Conservation (phyloP, 1,139 yeast genomes). For the Diutina mesorugosa region DNA sequence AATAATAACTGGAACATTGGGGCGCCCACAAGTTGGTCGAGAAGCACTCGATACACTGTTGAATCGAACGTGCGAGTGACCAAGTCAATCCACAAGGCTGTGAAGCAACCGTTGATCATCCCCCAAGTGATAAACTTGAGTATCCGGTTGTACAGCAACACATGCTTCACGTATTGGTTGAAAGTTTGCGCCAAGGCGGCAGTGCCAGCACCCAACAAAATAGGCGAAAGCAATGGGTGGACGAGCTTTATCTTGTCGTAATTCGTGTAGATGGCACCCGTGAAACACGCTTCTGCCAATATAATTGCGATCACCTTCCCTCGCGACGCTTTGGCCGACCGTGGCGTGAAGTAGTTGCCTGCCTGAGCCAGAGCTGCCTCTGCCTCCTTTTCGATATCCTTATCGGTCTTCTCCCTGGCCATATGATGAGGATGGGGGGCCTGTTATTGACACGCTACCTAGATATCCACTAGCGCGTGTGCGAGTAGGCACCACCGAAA, state of each 20-base stretch:
- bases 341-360: background rate
- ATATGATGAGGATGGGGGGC: background rate
- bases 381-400: constrained; percentile 2
- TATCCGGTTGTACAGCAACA: constrained; percentile 26
- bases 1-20: constrained; percentile 42
- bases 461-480: background rate
- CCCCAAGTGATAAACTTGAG: constrained; percentile 51
- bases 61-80: constrained; percentile 25
- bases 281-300: constrained; percentile 4
- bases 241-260: constrained; percentile 5
- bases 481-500: background rate
- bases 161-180: constrained; percentile 32
- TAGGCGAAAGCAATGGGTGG: constrained; percentile 13
- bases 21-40: constrained; percentile 45
- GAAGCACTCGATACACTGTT: constrained; percentile 22
- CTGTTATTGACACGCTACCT: background rate
- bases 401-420: background rate
- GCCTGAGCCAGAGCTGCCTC: constrained; percentile 1
- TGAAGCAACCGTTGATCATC: constrained; percentile 40
- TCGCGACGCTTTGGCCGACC: background rate
- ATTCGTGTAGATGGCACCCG: constrained; percentile 4
- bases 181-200: constrained; percentile 49
- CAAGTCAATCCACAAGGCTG: constrained; percentile 44
- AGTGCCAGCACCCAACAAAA: constrained; percentile 32
- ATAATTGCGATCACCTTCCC: background rate